Evolutionary conservation across 2,329 filamentous ascomycete genomes (phyloP).

Genomic region (Microcera coccophila): DNA sequence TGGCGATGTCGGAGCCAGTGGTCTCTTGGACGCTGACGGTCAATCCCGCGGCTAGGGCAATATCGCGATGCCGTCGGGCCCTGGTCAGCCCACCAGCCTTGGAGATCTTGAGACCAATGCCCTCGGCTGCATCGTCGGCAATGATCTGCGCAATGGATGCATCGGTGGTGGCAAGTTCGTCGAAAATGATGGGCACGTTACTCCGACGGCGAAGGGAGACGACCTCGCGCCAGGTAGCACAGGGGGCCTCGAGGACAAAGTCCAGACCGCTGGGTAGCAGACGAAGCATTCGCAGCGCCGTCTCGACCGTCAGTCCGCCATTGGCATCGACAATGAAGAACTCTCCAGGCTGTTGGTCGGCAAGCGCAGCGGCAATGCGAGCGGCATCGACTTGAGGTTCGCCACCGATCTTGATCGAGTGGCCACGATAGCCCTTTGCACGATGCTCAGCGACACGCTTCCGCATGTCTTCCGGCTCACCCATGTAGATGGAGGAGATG

Average conservation of each 20-base stretch:
- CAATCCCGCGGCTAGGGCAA: slow-evolving; percentile 16
- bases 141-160: slow-evolving; percentile 14
- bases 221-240: slow-evolving; percentile 14
- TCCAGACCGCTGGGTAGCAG: slow-evolving; percentile 15
- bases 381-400: slow-evolving; percentile 11
- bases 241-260: slow-evolving; percentile 19
- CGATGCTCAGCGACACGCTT: slow-evolving; percentile 9
- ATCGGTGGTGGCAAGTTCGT: slow-evolving; percentile 15
- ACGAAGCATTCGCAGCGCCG: slow-evolving; percentile 13
- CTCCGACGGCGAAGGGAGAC: slow-evolving; percentile 12
- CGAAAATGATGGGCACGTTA: slow-evolving; percentile 15
- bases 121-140: slow-evolving; percentile 16
- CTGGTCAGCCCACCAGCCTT: slow-evolving; percentile 18
- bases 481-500: slow-evolving; percentile 18
- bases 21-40: slow-evolving; percentile 19
- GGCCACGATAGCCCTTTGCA: slow-evolving; percentile 12
- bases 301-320: slow-evolving; percentile 15
- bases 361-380: slow-evolving; percentile 14
- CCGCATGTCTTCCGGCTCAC: slow-evolving; percentile 14
- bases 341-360: slow-evolving; percentile 13
- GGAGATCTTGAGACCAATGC: slow-evolving; percentile 18
- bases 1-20: slow-evolving; percentile 14
- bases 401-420: slow-evolving; percentile 17
- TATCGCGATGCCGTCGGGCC: slow-evolving; percentile 14
- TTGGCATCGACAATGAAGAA: slow-evolving; percentile 20